Conservation (phyloP, 257 asterid species). For the Gentiana dahurica region DNA sequence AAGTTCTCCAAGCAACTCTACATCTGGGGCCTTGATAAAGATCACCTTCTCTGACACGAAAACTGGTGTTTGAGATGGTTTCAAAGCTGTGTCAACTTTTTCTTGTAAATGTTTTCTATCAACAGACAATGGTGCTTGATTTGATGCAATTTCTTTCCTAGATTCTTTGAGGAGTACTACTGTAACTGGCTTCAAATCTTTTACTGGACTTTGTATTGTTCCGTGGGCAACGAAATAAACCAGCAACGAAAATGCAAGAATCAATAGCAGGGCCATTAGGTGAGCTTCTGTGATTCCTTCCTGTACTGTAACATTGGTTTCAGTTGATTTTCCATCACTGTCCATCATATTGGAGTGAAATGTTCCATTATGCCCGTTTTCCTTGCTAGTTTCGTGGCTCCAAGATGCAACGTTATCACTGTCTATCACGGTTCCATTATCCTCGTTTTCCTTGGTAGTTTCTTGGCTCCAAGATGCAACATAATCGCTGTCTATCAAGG, state of each 20-base stretch:
- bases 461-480: conserved; percentile 1
- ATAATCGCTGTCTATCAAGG: neutral
- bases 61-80: conserved; percentile 6
- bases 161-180: conserved; percentile 8
- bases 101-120: conserved; percentile 7
- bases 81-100: conserved; percentile 9
- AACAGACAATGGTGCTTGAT: neutral
- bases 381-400: no score
- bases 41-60: conserved; percentile 7
- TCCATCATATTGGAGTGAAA: neutral
- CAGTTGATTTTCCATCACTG: conserved; percentile 1
- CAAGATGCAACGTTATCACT: neutral
- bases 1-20: conserved; percentile 57
- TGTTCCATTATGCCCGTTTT: no score
- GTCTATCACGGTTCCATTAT: conserved; percentile 1
- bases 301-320: conserved; percentile 11
- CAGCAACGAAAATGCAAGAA: conserved; percentile 21
- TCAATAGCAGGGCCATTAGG: conserved; percentile 16
- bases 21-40: conserved; percentile 25
- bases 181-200: conserved; percentile 12
- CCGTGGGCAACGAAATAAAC: conserved; percentile 17
- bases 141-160: conserved; percentile 6
- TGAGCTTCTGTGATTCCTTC: conserved; percentile 10
- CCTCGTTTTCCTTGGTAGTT: neutral
- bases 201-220: conserved; percentile 13